These are phyloP conservation scores for Rugosomyces carneus DNA, from an alignment of 1,284 basidiomycete species.

Conservation along the genomic window DNA sequence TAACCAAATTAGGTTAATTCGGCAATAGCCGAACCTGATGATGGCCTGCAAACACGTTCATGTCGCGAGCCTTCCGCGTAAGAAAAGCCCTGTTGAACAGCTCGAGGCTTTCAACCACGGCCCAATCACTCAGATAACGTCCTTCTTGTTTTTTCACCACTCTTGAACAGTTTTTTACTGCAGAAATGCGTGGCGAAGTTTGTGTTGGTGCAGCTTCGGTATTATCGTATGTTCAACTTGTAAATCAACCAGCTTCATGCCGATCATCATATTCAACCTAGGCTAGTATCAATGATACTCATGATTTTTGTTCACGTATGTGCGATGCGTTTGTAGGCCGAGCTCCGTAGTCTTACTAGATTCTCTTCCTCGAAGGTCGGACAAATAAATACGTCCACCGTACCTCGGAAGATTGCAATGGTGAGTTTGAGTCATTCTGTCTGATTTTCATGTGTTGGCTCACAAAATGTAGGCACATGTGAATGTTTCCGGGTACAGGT, in stretches of 20 bases:
- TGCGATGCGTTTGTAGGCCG: constrained; percentile 4
- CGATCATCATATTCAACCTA: constrained; percentile 27
- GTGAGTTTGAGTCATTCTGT: constrained; percentile 30
- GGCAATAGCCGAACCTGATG: constrained; percentile 14
- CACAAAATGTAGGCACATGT: constrained; percentile 47
- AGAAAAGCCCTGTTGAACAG: constrained; percentile 4
- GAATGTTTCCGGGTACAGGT: constrained; percentile 69
- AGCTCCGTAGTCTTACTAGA: background rate
- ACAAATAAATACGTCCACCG: constrained; percentile 70
- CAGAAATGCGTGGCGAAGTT: constrained; percentile 60
- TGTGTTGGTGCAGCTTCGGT: constrained; percentile 64
- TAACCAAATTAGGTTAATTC: constrained; percentile 7
- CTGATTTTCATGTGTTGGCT: constrained; percentile 9
- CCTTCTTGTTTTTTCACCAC: constrained; percentile 17
- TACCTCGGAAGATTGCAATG: constrained; percentile 69
- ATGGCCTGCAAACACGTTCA: constrained; percentile 26
- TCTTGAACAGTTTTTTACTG: constrained; percentile 11
- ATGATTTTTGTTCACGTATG: constrained; percentile 77
- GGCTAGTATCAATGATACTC: constrained; percentile 58
- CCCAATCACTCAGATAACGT: constrained; percentile 11
- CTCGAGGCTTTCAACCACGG: constrained; percentile 20
- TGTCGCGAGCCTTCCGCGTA: constrained; percentile 20
- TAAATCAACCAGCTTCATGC: constrained; percentile 3
- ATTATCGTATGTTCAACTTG: constrained; percentile 49
- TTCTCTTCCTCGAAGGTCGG: constrained; percentile 47